These are phyloP conservation scores for Mariannaea sp. DNA, from an alignment of 2,329 filamentous ascomycete species.

Conservation along the genomic window DNA sequence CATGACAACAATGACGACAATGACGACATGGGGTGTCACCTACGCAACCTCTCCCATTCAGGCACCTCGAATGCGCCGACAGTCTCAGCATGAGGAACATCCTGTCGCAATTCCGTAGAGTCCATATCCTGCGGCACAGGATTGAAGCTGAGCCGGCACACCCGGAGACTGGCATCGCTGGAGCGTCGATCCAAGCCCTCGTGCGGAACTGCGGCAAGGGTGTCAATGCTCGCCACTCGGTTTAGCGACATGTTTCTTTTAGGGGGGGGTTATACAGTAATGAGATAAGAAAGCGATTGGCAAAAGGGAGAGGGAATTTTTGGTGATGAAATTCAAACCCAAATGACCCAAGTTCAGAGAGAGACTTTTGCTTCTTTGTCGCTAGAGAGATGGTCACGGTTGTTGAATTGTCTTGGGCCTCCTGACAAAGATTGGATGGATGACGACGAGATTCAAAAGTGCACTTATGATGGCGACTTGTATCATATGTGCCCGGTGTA, in stretches of 20 bases:
- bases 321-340: no score
- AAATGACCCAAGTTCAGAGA: no score
- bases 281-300: neutral
- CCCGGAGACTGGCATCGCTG: conserved; percentile 53
- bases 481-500: no score
- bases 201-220: conserved; percentile 46
- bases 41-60: conserved; percentile 58
- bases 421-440: neutral
- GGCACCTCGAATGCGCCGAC: conserved; percentile 60
- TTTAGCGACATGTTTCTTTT: conserved; percentile 60
- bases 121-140: conserved; percentile 59
- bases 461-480: no score
- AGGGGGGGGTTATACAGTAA: neutral
- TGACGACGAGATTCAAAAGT: neutral
- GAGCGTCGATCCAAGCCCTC: conserved; percentile 41
- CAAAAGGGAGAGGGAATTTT: no score
- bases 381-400: no score
- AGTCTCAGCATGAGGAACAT: conserved; percentile 47
- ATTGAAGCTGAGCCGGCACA: conserved; percentile 59
- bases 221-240: conserved; percentile 58
- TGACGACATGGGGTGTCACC: conserved; percentile 30
- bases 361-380: no score
- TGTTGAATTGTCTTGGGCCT: no score
- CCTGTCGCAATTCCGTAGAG: conserved; percentile 46
- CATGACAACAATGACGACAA: neutral